Conservation (phyloP, 768 basidiomycete genomes). For the Lepiota venenata region DNA sequence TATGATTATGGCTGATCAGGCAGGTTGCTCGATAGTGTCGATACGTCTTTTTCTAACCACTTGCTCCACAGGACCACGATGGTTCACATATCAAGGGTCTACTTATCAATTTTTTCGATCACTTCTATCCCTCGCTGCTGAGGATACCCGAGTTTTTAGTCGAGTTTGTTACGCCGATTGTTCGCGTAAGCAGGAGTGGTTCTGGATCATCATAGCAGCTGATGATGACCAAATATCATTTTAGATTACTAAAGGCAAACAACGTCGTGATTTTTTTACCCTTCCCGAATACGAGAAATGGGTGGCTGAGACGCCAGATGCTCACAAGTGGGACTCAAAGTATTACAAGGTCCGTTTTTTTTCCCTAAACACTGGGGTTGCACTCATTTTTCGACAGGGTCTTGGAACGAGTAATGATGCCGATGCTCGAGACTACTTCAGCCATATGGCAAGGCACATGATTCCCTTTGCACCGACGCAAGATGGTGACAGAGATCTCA, state of each 20-base stretch:
- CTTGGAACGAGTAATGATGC: constrained; percentile 88
- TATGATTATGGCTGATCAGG: constrained; percentile 99
- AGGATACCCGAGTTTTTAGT: constrained; percentile 90
- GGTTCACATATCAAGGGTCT: constrained; percentile 99
- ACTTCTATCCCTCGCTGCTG: constrained; percentile 93
- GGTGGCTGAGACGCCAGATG: constrained; percentile 73
- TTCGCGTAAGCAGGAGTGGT: constrained; percentile 61
- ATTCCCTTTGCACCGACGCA: constrained; percentile 84
- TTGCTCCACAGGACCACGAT: constrained; percentile 80
- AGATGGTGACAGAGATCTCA: constrained; percentile 81
- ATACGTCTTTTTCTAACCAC: not conserved
- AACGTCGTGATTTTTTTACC: constrained; percentile 88
- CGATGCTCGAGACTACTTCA: constrained; percentile 92
- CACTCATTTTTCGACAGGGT: constrained; percentile 53
- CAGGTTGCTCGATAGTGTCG: constrained; percentile 27
- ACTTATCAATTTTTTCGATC: constrained; percentile 95
- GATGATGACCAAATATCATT: not conserved
- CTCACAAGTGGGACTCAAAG: constrained; percentile 85
- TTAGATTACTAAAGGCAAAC: constrained; percentile 75
- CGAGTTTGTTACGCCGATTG: constrained; percentile 98
- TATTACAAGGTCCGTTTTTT: constrained; percentile 84
- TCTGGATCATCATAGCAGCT: not conserved
- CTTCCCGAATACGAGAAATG: constrained; percentile 96
- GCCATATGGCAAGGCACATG: constrained; percentile 90
- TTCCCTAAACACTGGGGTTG: not conserved